Evolutionary conservation across 305 asterid genomes (phyloP).

Genomic region (Fraxinus angustifolia): DNA sequence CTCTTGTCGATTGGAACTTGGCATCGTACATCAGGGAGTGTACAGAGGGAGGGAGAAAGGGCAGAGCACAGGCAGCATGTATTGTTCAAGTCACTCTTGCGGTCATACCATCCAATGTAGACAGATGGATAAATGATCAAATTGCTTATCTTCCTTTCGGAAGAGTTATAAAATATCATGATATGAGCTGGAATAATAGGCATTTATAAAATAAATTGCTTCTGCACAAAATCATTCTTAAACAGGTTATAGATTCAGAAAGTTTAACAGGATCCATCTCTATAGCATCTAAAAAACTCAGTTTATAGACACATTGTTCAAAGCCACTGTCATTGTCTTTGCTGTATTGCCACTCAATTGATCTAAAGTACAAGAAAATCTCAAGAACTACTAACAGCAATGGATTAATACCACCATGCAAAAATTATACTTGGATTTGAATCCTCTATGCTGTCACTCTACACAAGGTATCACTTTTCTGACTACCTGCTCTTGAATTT

Average conservation of each 20-base stretch:
- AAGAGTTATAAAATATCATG: background rate
- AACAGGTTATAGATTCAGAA: background rate
- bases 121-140: background rate
- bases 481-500: background rate
- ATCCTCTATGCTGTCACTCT: background rate
- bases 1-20: too few relatives aligned
- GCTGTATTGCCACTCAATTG: background rate
- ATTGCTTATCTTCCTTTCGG: background rate
- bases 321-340: background rate
- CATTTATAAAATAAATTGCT: background rate
- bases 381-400: background rate
- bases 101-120: background rate
- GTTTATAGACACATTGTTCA: background rate
- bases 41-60: too few relatives aligned
- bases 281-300: background rate
- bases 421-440: background rate
- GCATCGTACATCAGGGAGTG: too few relatives aligned
- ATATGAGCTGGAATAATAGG: background rate
- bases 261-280: background rate
- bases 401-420: background rate
- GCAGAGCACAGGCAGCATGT: too few relatives aligned
- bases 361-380: background rate
- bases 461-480: background rate
- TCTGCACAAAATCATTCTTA: background rate
- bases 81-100: background rate